phyloP scores from a whole-genome alignment of 345 rosid genomes.

The Rhodamnia argentea region DNA sequence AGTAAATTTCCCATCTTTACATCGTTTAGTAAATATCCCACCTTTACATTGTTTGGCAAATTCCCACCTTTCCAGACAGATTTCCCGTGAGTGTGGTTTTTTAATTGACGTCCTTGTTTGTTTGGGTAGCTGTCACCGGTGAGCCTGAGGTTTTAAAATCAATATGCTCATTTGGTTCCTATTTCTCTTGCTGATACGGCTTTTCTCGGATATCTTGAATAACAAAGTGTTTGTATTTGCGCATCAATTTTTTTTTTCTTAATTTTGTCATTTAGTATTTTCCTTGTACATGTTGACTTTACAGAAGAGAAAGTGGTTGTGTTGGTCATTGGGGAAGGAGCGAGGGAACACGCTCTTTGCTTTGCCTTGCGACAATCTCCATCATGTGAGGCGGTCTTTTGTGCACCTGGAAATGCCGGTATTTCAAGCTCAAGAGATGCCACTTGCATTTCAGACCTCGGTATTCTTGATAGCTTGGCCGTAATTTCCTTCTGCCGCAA shows the following conservation, averaged over 20 bases:
- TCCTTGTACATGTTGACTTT: background rate
- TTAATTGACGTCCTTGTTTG: background rate
- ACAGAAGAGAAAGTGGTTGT: constrained; percentile 53
- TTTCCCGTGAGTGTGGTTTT: background rate
- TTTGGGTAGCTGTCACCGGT: background rate
- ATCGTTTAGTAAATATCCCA: background rate
- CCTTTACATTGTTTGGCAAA: background rate
- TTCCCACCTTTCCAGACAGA: too few relatives aligned
- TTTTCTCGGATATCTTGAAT: background rate
- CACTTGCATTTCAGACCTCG: constrained; percentile 66
- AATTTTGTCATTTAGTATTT: background rate
- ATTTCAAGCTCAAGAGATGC: constrained; percentile 80
- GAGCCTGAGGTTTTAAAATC: background rate
- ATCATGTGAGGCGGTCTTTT: constrained; percentile 61
- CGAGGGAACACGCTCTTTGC: constrained; percentile 91
- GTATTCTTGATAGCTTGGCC: constrained; percentile 48
- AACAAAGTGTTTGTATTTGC: background rate
- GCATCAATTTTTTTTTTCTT: background rate
- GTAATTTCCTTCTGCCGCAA: constrained; percentile 62
- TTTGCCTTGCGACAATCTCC: constrained; percentile 71
- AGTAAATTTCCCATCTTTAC: background rate
- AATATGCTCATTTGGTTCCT: background rate
- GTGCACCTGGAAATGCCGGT: constrained; percentile 96
- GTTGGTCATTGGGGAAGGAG: constrained; percentile 90
- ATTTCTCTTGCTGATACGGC: background rate